A percentile compares a stretch with the other conserved stretches of the same genome.
Evolutionary conservation across 2,329 filamentous ascomycete genomes (phyloP).

Genomic region (Lomentospora prolificans): DNA sequence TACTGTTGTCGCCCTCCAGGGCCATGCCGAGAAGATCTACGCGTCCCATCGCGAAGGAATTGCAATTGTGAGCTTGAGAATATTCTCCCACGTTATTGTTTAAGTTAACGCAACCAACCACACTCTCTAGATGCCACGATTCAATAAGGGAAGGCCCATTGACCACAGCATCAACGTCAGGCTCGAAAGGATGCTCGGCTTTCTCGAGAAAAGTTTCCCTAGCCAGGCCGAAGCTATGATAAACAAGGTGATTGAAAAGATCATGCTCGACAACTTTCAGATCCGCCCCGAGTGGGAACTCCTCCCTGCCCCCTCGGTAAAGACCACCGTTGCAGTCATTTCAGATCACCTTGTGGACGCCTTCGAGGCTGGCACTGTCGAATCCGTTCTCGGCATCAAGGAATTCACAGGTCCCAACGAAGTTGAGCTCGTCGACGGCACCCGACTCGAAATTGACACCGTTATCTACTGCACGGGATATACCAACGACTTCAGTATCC

Average conservation of each 20-base stretch:
- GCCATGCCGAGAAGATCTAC: slow-evolving; percentile 27
- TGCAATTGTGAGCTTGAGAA: slow-evolving; percentile 20
- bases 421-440: slow-evolving; percentile 17
- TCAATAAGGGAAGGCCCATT: slow-evolving; percentile 22
- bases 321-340: slow-evolving; percentile 17
- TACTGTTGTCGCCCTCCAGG: slow-evolving; percentile 20
- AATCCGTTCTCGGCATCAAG: slow-evolving; percentile 20
- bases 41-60: slow-evolving; percentile 29
- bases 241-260: slow-evolving; percentile 10
- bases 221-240: slow-evolving; percentile 10
- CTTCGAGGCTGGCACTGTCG: slow-evolving; percentile 26
- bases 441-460: slow-evolving; percentile 17
- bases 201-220: slow-evolving; percentile 18
- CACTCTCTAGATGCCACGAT: slow-evolving; percentile 17
- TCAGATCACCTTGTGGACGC: slow-evolving; percentile 20
- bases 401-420: neutral
- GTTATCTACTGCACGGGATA: slow-evolving; percentile 28
- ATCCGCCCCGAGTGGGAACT: slow-evolving; percentile 20
- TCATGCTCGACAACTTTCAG: slow-evolving; percentile 17
- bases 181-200: slow-evolving; percentile 19
- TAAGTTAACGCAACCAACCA: neutral
- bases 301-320: slow-evolving; percentile 16
- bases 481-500: slow-evolving; percentile 19
- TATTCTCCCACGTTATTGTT: neutral
- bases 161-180: slow-evolving; percentile 25